These are phyloP conservation scores for Sistotremastrum niveocremeum DNA, from an alignment of 768 basidiomycete genomes.

Conservation along the genomic window DNA sequence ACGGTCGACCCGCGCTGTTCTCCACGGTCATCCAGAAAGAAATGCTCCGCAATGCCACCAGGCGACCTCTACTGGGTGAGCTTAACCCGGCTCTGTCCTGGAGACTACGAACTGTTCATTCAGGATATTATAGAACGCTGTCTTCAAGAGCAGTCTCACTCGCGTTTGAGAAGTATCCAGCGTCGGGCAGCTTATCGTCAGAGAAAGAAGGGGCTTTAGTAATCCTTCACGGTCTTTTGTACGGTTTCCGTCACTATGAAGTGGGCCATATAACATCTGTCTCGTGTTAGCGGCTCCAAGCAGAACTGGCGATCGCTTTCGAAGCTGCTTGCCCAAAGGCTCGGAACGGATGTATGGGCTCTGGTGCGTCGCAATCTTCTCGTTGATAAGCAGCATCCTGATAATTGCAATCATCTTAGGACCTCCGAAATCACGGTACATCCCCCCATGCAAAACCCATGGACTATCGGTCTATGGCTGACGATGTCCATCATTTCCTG, in stretches of 20 bases:
- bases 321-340: conserved; percentile 54
- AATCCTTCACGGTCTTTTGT: conserved; percentile 57
- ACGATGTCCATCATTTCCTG: conserved; percentile 62
- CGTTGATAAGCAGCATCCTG: neutral
- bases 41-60: too few species aligned
- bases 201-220: conserved; percentile 30
- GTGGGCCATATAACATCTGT: neutral
- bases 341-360: conserved; percentile 57
- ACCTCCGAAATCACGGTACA: conserved; percentile 80
- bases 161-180: too few species aligned
- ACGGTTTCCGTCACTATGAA: conserved; percentile 10
- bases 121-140: too few species aligned
- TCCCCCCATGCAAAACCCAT: conserved; percentile 66
- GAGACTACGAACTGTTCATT: too few species aligned
- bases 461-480: conserved; percentile 68
- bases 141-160: too few species aligned
- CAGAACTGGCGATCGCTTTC: conserved; percentile 80
- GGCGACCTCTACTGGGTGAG: too few species aligned
- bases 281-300: conserved; percentile 55
- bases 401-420: conserved; percentile 25
- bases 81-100: too few species aligned
- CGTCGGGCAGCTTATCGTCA: neutral
- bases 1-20: too few species aligned
- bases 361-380: conserved; percentile 30
- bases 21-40: too few species aligned